Conservation (phyloP, 2,329 filamentous ascomycete species). For the Zymoseptoria brevis region DNA sequence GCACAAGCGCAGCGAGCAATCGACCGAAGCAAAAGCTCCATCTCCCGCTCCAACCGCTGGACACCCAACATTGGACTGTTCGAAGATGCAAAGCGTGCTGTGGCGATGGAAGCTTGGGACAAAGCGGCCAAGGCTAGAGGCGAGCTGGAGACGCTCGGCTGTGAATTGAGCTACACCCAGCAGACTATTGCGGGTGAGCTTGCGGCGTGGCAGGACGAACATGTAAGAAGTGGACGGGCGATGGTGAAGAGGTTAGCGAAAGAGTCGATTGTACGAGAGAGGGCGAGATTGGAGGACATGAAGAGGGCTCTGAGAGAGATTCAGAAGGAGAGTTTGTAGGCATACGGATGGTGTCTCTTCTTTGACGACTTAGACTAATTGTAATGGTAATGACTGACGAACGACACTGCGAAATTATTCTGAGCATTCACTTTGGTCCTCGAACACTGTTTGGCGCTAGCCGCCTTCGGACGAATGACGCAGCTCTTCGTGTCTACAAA, state of each 20-base stretch:
- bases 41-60: slow-evolving; percentile 70
- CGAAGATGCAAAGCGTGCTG: slow-evolving; percentile 76
- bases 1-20: slow-evolving; percentile 64
- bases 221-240: slow-evolving; percentile 66
- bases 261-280: slow-evolving; percentile 72
- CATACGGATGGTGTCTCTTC: not conserved
- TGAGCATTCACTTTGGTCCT: not conserved
- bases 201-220: slow-evolving; percentile 87
- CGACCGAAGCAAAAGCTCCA: slow-evolving; percentile 66
- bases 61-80: slow-evolving; percentile 57
- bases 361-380: not conserved
- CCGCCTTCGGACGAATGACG: not conserved
- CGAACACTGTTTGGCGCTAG: not conserved
- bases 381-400: not conserved
- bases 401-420: not conserved
- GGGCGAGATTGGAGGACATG: slow-evolving; percentile 70
- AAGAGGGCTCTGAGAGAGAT: slow-evolving; percentile 62
- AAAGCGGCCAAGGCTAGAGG: slow-evolving; percentile 62
- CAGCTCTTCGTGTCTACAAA: not conserved
- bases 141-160: slow-evolving; percentile 66
- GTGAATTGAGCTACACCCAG: slow-evolving; percentile 83
- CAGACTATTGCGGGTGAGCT: slow-evolving; percentile 86
- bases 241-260: slow-evolving; percentile 69
- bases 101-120: slow-evolving; percentile 77
- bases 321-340: not conserved